phyloP scores from a whole-genome alignment of 2,329 filamentous ascomycete genomes.

The Cytospora leucostoma region DNA sequence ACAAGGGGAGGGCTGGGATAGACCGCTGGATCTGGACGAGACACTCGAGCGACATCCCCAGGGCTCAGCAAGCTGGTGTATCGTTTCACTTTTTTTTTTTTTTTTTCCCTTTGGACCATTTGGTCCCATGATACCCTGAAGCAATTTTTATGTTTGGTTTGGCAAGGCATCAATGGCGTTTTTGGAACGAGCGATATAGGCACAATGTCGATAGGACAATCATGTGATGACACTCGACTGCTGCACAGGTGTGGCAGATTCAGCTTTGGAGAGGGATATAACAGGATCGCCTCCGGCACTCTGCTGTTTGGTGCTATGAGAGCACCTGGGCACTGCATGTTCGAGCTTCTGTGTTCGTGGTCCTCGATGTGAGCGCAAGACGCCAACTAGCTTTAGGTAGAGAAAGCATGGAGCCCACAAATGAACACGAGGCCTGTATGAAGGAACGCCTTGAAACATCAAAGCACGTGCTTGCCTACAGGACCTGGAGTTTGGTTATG shows the following conservation, averaged over 20 bases:
- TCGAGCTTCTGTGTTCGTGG: not conserved
- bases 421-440: not conserved
- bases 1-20: slow-evolving; percentile 22
- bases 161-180: slow-evolving; percentile 23
- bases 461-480: not conserved
- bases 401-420: not conserved
- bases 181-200: not conserved
- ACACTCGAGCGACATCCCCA: slow-evolving; percentile 18
- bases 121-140: slow-evolving; percentile 24
- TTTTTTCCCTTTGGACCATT: slow-evolving; percentile 16
- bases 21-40: slow-evolving; percentile 26
- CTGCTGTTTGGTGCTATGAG: not conserved
- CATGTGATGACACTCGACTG: too few species aligned
- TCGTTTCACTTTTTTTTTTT: not conserved
- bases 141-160: slow-evolving; percentile 18
- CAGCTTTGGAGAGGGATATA: not conserved
- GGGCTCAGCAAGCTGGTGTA: slow-evolving; percentile 10
- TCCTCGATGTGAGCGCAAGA: not conserved
- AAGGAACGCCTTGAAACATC: not conserved
- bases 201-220: not conserved
- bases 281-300: not conserved
- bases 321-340: not conserved
- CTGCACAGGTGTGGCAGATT: not conserved
- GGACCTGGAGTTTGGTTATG: too few species aligned
- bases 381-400: not conserved